Evolutionary conservation across 73 alveolate genomes (phyloP).

Genomic region (Paramecium caudatum): DNA sequence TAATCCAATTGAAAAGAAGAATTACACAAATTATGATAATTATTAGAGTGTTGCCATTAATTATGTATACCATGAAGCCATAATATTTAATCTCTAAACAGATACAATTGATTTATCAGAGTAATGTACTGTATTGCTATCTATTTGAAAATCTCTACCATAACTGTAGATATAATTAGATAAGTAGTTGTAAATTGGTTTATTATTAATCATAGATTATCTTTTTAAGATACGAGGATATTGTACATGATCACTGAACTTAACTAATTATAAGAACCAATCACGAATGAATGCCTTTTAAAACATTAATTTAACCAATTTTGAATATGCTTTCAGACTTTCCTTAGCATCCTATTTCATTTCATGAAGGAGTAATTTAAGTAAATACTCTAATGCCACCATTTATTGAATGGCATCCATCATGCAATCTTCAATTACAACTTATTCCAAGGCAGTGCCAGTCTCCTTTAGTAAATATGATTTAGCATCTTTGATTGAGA

Average conservation of each 20-base stretch:
- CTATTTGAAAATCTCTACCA: constrained; percentile 26
- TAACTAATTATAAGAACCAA: background rate
- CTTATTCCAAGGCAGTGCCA: background rate
- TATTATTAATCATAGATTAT: background rate
- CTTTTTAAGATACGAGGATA: background rate
- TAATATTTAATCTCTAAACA: background rate
- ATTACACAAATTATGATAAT: constrained; percentile 42
- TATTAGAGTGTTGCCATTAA: background rate
- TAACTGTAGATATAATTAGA: constrained; percentile 16
- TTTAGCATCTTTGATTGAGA: background rate
- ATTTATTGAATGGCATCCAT: constrained; percentile 25
- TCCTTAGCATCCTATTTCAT: background rate
- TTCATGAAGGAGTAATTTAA: constrained; percentile 5
- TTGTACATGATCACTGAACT: constrained; percentile 18
- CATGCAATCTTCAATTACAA: background rate
- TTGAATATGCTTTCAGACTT: background rate
- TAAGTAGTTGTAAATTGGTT: background rate
- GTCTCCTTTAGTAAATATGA: background rate
- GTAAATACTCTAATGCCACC: background rate
- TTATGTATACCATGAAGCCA: constrained; percentile 50
- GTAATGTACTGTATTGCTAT: constrained; percentile 2
- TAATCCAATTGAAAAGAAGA: constrained; percentile 34
- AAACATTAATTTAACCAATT: background rate
- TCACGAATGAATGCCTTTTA: background rate
- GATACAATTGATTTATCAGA: background rate